Evolutionary conservation across 202 grass and related monocot genomes (phyloP).

Genomic region (Elaeis oleifera): DNA sequence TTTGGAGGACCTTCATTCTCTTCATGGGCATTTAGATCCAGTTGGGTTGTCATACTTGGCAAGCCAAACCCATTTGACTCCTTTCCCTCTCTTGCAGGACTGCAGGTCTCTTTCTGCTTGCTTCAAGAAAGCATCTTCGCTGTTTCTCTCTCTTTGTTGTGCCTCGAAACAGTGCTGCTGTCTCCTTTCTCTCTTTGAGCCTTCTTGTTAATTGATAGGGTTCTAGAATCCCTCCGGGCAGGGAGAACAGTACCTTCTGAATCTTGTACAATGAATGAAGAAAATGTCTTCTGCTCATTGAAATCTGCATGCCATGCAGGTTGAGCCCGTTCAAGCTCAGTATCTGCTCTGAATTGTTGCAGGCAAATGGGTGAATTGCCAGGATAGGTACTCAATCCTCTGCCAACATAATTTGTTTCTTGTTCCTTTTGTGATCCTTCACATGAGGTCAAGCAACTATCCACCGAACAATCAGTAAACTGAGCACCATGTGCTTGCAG

Average conservation of each 20-base stretch:
- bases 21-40: slow-evolving; percentile 79
- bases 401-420: background rate
- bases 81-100: slow-evolving; percentile 37
- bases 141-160: slow-evolving; percentile 32
- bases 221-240: slow-evolving; percentile 23
- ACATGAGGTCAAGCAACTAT: slow-evolving; percentile 83
- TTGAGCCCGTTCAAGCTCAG: background rate
- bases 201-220: slow-evolving; percentile 48
- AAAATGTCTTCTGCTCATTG: background rate
- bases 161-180: slow-evolving; percentile 25
- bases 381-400: background rate
- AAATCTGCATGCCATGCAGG: background rate
- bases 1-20: slow-evolving; percentile 34
- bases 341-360: background rate
- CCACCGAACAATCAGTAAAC: slow-evolving; percentile 59
- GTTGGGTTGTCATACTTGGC: slow-evolving; percentile 29
- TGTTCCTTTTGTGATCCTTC: slow-evolving; percentile 73
- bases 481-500: slow-evolving; percentile 46
- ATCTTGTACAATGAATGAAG: slow-evolving; percentile 1
- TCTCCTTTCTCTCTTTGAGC: slow-evolving; percentile 45
- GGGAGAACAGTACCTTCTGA: slow-evolving; percentile 1
- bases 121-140: slow-evolving; percentile 40
- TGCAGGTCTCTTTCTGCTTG: slow-evolving; percentile 47
- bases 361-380: slow-evolving; percentile 6
- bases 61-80: slow-evolving; percentile 36